These are phyloP conservation scores for Cryptosporidium tyzzeri DNA, from an alignment of 169 alveolate genomes.

Conservation along the genomic window DNA sequence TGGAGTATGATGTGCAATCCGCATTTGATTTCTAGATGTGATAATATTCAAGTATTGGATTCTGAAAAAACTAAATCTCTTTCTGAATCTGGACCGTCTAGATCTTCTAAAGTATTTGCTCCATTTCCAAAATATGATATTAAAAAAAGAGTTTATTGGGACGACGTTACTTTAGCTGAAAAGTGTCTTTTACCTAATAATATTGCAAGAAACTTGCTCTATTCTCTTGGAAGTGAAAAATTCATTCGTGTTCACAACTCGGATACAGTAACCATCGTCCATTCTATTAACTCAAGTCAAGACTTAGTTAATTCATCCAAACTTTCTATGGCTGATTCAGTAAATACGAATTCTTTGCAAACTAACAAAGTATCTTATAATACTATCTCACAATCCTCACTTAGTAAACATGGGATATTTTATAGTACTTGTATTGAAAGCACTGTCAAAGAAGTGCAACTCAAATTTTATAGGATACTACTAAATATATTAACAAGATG, in stretches of 20 bases:
- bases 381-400: constrained; percentile 53
- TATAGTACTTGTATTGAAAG: constrained; percentile 39
- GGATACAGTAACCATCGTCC: constrained; percentile 54
- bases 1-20: constrained; percentile 77
- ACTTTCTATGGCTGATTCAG: background rate
- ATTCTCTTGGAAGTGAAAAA: constrained; percentile 60
- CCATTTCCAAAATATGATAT: constrained; percentile 24
- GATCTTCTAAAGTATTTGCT: background rate
- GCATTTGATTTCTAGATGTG: constrained; percentile 6
- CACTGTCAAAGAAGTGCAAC: constrained; percentile 26
- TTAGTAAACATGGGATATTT: constrained; percentile 60
- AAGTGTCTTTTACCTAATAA: constrained; percentile 57
- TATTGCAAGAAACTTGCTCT: constrained; percentile 43
- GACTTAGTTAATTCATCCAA: background rate
- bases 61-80: background rate
- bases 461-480: constrained; percentile 33
- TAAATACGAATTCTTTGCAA: background rate
- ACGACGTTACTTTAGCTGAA: constrained; percentile 61
- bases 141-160: constrained; percentile 67
- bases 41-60: constrained; percentile 30
- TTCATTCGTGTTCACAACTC: constrained; percentile 65
- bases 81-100: background rate
- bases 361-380: background rate
- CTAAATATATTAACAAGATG: constrained; percentile 43
- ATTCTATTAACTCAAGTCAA: background rate